Base-by-base conservation (phyloP, 179 eudicot genomes). In the Patellifolia procumbens region DNA sequence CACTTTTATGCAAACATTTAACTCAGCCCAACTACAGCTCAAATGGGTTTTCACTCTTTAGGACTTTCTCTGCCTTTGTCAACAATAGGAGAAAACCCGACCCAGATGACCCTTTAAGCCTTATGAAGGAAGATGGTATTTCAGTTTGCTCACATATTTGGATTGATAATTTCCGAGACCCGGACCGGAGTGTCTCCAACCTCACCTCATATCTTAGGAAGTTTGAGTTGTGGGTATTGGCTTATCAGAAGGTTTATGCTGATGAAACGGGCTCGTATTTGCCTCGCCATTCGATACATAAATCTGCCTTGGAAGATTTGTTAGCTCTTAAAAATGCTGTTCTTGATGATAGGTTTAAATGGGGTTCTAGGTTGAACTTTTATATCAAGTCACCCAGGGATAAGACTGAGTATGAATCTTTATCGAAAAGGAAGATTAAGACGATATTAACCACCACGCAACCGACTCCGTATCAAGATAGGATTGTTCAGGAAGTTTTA, bases 191-290 rank as follows among this genome's bases (percentile, higher is more conserved):
- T 0, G 86, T 75, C 13, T 82, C 83, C n/a, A 92, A 92, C 81
- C 83, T 94, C 80, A 74, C 85, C 8, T 34, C 78, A 20, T 88
- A 91, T 72, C 83, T 94, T 46, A 83, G 94, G 77, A 83, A 91
- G 68, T 89, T 94, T 79, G 98, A 94, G 80, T 70, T 94, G 76
- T 94, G 98, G 97, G 91, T 94, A 7, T 82, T 94, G 74, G 94
- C 97, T 20, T 94, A 94, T 74, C 98, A 94, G 87, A 94, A 94
- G 85, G 96, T 92, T 7, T 91, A 84, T 81, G 92, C 96, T n/a
- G 98, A 94, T 80, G 98, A 94, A 17, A 87, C 81, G 56, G 98
- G 98, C 7, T 87, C 94, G 0, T 94, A 94, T 79, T 75, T 94
- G 87, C 96, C 97, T 0, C 85, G 92, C 34, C 92, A 89, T 76